phyloP scores from a whole-genome alignment of 768 basidiomycete genomes.

The Pulveroboletus sp. region DNA sequence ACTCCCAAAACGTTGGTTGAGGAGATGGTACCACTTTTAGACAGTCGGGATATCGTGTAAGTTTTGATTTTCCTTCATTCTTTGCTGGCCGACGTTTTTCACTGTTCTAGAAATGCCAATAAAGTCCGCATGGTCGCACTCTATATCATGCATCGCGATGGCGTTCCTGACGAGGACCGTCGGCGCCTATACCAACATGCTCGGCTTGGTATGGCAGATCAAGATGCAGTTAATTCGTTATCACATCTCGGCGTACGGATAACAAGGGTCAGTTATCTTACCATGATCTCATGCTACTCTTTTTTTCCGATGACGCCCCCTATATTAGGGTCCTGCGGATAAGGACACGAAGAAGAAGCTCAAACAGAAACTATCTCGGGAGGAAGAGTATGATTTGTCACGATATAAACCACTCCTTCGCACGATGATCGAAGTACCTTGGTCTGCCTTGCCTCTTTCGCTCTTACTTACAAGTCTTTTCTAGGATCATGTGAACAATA shows the following conservation, averaged over 20 bases:
- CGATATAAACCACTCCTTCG: slow-evolving; percentile 84
- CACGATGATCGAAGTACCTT: slow-evolving; percentile 75
- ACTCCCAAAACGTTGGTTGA: slow-evolving; percentile 93
- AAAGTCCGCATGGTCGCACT: slow-evolving; percentile 96
- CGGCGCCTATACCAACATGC: slow-evolving; percentile 95
- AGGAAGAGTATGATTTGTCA: slow-evolving; percentile 97
- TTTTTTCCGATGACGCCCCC: background rate
- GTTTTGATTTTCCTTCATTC: slow-evolving; percentile 3
- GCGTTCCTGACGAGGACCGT: slow-evolving; percentile 97
- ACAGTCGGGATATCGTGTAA: slow-evolving; percentile 83
- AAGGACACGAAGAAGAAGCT: slow-evolving; percentile 78
- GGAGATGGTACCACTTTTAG: slow-evolving; percentile 97
- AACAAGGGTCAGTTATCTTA: slow-evolving; percentile 56
- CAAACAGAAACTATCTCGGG: slow-evolving; percentile 68
- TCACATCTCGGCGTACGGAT: slow-evolving; percentile 81
- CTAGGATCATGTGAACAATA: slow-evolving; percentile 81
- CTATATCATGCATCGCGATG: slow-evolving; percentile 92
- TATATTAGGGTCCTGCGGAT: slow-evolving; percentile 62
- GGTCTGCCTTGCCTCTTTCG: background rate
- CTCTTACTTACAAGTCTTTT: background rate
- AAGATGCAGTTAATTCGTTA: slow-evolving; percentile 91
- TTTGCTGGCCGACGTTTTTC: background rate
- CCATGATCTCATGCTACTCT: background rate
- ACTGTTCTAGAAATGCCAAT: slow-evolving; percentile 63
- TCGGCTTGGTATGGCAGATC: slow-evolving; percentile 78